Conservation (phyloP, 805 yeast species). For the Cyberlindnera amylophila region DNA sequence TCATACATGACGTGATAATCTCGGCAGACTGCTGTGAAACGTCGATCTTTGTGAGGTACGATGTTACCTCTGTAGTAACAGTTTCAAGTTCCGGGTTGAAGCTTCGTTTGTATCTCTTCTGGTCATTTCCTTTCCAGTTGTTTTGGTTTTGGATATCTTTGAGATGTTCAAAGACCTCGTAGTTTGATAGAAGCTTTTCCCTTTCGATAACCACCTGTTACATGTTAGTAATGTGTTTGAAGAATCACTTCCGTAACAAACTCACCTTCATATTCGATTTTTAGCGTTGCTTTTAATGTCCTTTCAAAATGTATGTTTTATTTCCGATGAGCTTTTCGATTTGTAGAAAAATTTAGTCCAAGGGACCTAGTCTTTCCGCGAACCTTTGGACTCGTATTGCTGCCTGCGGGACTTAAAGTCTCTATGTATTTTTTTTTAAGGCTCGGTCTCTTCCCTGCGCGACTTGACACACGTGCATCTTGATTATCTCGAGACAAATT, state of each 20-base stretch:
- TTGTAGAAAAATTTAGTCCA: neutral
- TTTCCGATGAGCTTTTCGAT: too few species aligned
- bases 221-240: constrained; percentile 20
- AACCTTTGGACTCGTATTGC: neutral
- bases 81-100: constrained; percentile 34
- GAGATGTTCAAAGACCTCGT: constrained; percentile 50
- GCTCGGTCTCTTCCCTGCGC: neutral
- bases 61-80: constrained; percentile 31
- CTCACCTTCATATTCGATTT: constrained; percentile 2
- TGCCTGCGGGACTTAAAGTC: neutral
- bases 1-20: constrained; percentile 29
- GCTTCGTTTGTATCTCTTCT: constrained; percentile 25
- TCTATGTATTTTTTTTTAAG: too few species aligned
- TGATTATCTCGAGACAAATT: too few species aligned
- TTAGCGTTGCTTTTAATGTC: neutral
- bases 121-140: constrained; percentile 28
- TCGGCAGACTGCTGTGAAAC: constrained; percentile 26
- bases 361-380: neutral
- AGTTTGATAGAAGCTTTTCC: constrained; percentile 53
- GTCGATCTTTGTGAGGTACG: constrained; percentile 16
- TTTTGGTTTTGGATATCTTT: constrained; percentile 37
- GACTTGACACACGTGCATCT: constrained; percentile 5
- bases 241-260: neutral
- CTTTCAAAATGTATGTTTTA: neutral
- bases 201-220: constrained; percentile 37